Base-by-base conservation (phyloP, 1,284 basidiomycete genomes). In the Tetrapyrgos nigripes region DNA sequence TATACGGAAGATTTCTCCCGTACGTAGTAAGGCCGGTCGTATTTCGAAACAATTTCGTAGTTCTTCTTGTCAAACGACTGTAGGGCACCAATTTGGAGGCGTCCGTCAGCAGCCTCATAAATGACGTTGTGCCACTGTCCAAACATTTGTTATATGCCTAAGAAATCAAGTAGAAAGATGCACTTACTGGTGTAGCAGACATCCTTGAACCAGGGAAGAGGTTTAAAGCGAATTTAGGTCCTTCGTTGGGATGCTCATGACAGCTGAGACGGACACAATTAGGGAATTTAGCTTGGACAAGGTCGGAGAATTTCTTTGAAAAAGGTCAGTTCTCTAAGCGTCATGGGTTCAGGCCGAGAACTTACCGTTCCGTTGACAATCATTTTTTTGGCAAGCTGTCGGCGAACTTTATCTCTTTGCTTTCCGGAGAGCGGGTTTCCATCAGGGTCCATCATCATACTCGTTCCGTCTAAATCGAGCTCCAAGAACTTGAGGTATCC, bases 401-500 rank as follows among this genome's bases (percentile, higher is more conserved):
- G 43, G n/a, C 43, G 43, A 17, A 45, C 17, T 45, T 45, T 45
- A 23, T 45, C 43, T 23, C n/a, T 6, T n/a, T 45, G 43, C 24
- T 45, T 45, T 45, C 43, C 43, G 8, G 43, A 45, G 43, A 45
- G 43, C 5, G n/a, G 6, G 8, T 45, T 45, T 17, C 43, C 43
- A n/a, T 45, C n/a, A 23, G n/a, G 43, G 24, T 45, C n/a, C 43
- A 45, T n/a, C 43, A 45, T 45, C n/a, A 23, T 17, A 17, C 43
- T 45, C 6, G 43, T 45, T 17, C 43, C 43, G 6, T 45, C 17
- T n/a, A 45, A 23, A 45, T 45, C 43, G 24, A 6, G 43, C 43
- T 45, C 43, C 43, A 45, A 45, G 43, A 45, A 45, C 17, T 45
- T 45, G 8, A 45, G 43, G 43, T 45, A 45, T 45, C 43, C 43